Percentiles rank a stretch among this genome's conserved stretches.
These are phyloP conservation scores for Saprolegnia diclina DNA, from an alignment of 352 stramenopile species.

Conservation along the genomic window DNA sequence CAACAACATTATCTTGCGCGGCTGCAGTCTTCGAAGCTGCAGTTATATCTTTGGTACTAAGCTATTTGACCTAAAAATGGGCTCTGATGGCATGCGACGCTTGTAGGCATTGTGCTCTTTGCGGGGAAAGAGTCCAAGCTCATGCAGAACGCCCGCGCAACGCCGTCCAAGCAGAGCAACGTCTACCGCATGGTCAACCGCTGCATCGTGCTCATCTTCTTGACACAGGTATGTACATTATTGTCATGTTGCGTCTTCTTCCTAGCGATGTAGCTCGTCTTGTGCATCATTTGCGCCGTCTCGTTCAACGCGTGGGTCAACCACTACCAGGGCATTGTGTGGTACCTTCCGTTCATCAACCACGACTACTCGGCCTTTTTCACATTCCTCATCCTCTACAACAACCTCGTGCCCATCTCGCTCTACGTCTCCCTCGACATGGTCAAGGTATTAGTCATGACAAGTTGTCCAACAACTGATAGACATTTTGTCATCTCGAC, in stretches of 20 bases:
- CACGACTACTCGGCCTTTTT: slow-evolving; percentile 78
- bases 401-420: slow-evolving; percentile 93
- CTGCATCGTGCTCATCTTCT: slow-evolving; percentile 64
- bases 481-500: no score
- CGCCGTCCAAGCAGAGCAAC: slow-evolving; percentile 67
- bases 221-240: slow-evolving; percentile 36
- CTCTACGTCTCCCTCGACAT: slow-evolving; percentile 93
- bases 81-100: slow-evolving; percentile 77
- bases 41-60: slow-evolving; percentile 84
- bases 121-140: slow-evolving; percentile 87
- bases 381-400: slow-evolving; percentile 91
- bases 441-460: slow-evolving; percentile 90
- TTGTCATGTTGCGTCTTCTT: slow-evolving; percentile 31
- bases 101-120: slow-evolving; percentile 83
- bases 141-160: slow-evolving; percentile 63
- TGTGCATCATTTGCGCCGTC: not conserved
- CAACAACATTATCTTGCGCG: slow-evolving; percentile 78
- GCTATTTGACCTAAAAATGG: slow-evolving; percentile 90
- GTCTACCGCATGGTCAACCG: slow-evolving; percentile 64
- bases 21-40: slow-evolving; percentile 85
- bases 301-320: slow-evolving; percentile 5
- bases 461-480: slow-evolving; percentile 86
- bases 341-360: slow-evolving; percentile 52
- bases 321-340: slow-evolving; percentile 35
- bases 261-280: slow-evolving; percentile 67